Percentiles rank a stretch among this genome's conserved stretches.
Evolutionary conservation across 2,329 filamentous ascomycete genomes (phyloP).

Genomic region (Claviceps purpurea): DNA sequence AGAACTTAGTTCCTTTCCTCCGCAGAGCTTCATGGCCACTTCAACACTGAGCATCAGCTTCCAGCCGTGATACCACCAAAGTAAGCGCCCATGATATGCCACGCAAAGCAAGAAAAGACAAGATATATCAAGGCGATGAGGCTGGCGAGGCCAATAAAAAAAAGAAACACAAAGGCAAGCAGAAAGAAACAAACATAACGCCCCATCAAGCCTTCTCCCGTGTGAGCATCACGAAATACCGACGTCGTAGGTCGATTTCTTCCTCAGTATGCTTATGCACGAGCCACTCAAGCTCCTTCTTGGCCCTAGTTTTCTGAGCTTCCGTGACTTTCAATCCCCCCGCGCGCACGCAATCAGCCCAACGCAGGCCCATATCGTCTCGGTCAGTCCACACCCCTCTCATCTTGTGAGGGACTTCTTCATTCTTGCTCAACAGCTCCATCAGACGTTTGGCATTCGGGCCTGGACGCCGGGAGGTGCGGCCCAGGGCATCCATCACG

Average conservation of each 20-base stretch:
- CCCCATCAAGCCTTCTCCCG: neutral
- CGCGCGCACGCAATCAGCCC: conserved; percentile 13
- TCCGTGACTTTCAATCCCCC: conserved; percentile 1
- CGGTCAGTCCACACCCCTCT: conserved; percentile 44
- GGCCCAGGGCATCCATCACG: conserved; percentile 37
- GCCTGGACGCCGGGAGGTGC: conserved; percentile 38
- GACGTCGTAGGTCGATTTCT: conserved; percentile 13
- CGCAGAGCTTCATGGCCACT: neutral
- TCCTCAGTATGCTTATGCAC: conserved; percentile 16
- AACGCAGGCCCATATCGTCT: conserved; percentile 38
- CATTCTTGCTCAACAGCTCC: conserved; percentile 30
- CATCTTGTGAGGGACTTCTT: conserved; percentile 37
- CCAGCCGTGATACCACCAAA: neutral
- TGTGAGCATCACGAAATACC: conserved; percentile 29
- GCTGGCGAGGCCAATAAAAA: neutral
- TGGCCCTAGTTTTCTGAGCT: conserved; percentile 11
- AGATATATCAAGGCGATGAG: neutral
- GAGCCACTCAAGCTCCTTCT: conserved; percentile 21
- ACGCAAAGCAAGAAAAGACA: neutral
- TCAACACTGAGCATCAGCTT: too few relatives aligned
- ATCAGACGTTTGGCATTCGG: conserved; percentile 37
- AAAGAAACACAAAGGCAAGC: neutral
- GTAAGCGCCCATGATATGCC: too few relatives aligned
- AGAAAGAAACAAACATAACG: neutral
- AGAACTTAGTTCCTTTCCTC: neutral